Conservation (phyloP, 2,329 filamentous ascomycete genomes). For the Exserohilum rostratum region DNA sequence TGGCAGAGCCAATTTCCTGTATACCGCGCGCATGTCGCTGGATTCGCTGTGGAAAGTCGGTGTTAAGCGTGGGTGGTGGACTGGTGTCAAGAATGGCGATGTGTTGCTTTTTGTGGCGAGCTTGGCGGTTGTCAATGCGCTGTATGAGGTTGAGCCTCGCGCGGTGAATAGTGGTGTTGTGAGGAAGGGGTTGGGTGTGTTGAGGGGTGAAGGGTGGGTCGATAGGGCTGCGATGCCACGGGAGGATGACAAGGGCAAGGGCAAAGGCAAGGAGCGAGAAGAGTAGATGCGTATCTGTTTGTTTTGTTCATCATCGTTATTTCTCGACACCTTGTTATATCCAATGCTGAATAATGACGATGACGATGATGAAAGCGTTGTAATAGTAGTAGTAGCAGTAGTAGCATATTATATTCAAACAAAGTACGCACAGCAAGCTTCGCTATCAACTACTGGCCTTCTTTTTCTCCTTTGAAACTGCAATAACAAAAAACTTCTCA, state of each 20-base stretch:
- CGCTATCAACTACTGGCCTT: too few species aligned
- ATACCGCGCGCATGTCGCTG: slow-evolving; percentile 76
- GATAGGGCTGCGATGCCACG: slow-evolving; percentile 60
- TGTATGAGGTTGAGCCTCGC: slow-evolving; percentile 74
- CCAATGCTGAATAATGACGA: neutral
- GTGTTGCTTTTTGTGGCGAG: slow-evolving; percentile 81
- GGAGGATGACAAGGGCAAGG: slow-evolving; percentile 19
- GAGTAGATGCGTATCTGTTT: slow-evolving; percentile 10
- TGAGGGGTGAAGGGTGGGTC: slow-evolving; percentile 75
- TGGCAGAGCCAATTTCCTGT: slow-evolving; percentile 71
- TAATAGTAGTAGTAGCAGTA: neutral
- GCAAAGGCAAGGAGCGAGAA: slow-evolving; percentile 13
- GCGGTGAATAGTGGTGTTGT: slow-evolving; percentile 71
- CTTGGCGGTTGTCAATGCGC: slow-evolving; percentile 75
- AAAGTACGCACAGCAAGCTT: too few species aligned
- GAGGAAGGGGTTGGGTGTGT: slow-evolving; percentile 74
- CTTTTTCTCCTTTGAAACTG: too few species aligned
- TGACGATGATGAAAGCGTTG: neutral
- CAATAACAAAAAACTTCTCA: too few species aligned
- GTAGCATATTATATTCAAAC: too few species aligned
- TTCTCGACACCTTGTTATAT: neutral
- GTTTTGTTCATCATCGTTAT: neutral
- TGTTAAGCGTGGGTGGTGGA: slow-evolving; percentile 89
- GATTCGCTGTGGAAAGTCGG: slow-evolving; percentile 92
- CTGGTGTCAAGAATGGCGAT: slow-evolving; percentile 80